These are phyloP conservation scores for Nematocida homosporus DNA, from an alignment of 371 early-diverging fungal species.

Conservation along the genomic window DNA sequence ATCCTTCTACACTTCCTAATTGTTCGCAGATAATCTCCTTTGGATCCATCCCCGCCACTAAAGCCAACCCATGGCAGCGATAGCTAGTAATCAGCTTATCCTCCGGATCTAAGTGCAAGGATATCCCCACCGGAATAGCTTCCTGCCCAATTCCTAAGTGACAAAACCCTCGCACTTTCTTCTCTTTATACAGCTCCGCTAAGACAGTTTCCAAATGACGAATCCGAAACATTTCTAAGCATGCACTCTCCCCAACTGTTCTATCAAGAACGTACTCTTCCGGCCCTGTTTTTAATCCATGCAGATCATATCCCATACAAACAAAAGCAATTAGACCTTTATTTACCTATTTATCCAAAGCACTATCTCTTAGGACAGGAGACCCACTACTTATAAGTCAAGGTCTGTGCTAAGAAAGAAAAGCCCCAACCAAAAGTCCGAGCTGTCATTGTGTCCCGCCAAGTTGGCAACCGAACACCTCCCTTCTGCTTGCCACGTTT, in stretches of 20 bases:
- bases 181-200: conserved; percentile 75
- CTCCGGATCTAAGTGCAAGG: conserved; percentile 75
- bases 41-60: conserved; percentile 76
- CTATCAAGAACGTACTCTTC: neutral
- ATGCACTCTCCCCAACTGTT: neutral
- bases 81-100: conserved; percentile 93
- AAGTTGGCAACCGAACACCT: conserved; percentile 4
- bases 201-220: conserved; percentile 56
- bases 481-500: conserved; percentile 19
- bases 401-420: too few species aligned
- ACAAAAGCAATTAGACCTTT: neutral
- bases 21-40: conserved; percentile 76
- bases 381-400: neutral
- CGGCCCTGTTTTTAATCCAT: neutral
- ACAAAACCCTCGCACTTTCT: conserved; percentile 94
- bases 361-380: neutral
- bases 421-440: neutral
- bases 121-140: conserved; percentile 89
- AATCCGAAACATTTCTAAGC: conserved; percentile 58
- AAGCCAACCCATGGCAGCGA: conserved; percentile 95
- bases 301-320: neutral
- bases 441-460: conserved; percentile 25
- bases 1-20: conserved; percentile 77
- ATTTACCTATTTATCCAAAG: neutral
- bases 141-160: conserved; percentile 97